Conservation (phyloP, 78 protist species). For the Parvularia atlantis region DNA sequence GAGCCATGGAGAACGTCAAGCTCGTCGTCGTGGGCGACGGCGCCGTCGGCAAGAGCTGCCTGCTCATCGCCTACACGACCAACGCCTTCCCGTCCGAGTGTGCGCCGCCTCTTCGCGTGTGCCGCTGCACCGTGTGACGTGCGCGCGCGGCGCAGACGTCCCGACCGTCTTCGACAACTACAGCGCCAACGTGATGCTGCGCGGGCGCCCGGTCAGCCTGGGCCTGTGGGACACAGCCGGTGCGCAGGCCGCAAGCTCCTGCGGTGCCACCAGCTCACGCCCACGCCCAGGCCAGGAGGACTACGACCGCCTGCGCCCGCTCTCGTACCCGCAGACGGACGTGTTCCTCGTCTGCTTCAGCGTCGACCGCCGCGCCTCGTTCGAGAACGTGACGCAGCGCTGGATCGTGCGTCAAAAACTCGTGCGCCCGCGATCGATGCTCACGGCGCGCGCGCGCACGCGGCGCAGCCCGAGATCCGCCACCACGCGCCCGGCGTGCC, state of each 20-base stretch:
- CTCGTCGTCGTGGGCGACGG: conserved; percentile 89
- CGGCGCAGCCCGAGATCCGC: conserved; percentile 10
- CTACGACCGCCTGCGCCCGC: conserved; percentile 93
- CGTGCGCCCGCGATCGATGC: neutral
- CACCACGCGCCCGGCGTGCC: conserved; percentile 40
- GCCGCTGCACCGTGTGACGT: no score
- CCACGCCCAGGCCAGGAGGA: conserved; percentile 98
- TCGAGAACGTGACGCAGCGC: conserved; percentile 69
- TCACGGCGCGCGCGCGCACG: neutral
- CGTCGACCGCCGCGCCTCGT: conserved; percentile 47
- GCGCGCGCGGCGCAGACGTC: no score
- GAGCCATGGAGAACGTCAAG: conserved; percentile 63
- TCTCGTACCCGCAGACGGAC: conserved; percentile 83
- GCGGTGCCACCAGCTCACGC: no score
- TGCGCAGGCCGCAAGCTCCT: no score
- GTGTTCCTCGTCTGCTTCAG: conserved; percentile 74
- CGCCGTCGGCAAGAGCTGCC: conserved; percentile 79
- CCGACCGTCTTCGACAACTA: conserved; percentile 73
- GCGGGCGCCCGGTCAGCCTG: conserved; percentile 64
- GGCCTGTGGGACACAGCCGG: conserved; percentile 96
- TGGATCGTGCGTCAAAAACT: neutral
- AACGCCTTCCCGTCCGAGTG: conserved; percentile 82
- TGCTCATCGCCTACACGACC: conserved; percentile 74
- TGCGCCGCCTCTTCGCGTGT: conserved; percentile 30
- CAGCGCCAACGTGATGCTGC: conserved; percentile 74